These are phyloP conservation scores for Neofusicoccum parvum DNA, from an alignment of 2,329 filamentous ascomycete genomes.

Conservation along the genomic window DNA sequence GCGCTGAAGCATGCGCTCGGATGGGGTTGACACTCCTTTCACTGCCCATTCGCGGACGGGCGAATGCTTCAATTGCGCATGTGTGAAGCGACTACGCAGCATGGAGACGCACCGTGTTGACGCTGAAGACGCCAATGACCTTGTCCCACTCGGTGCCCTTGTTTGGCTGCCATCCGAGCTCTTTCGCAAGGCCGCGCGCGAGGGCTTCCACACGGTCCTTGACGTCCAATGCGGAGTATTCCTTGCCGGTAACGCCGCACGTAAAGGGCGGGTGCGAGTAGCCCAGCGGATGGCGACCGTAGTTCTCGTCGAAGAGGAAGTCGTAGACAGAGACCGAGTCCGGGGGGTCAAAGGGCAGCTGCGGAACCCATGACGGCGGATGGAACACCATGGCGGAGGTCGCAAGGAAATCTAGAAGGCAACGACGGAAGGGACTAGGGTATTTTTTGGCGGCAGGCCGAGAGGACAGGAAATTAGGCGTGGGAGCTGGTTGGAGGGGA, in stretches of 20 bases:
- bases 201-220: slow-evolving; percentile 67
- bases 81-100: no score
- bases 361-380: slow-evolving; percentile 63
- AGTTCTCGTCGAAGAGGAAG: slow-evolving; percentile 73
- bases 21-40: no score
- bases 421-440: not conserved
- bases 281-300: slow-evolving; percentile 66
- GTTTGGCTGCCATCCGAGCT: slow-evolving; percentile 71
- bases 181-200: slow-evolving; percentile 68
- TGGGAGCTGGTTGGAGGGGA: not conserved
- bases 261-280: slow-evolving; percentile 72
- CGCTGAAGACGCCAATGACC: slow-evolving; percentile 73
- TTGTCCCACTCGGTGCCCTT: slow-evolving; percentile 79
- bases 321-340: slow-evolving; percentile 74
- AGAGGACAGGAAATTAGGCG: not conserved
- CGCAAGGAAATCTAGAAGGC: not conserved
- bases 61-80: no score
- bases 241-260: slow-evolving; percentile 72
- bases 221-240: slow-evolving; percentile 65
- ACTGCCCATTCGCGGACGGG: no score
- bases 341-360: slow-evolving; percentile 66
- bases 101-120: slow-evolving; percentile 67
- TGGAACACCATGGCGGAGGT: slow-evolving; percentile 54
- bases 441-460: not conserved
- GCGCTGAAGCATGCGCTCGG: not conserved